phyloP scores from a whole-genome alignment of 2,329 filamentous ascomycete genomes.

The Lasiodiplodia hormozganensis region DNA sequence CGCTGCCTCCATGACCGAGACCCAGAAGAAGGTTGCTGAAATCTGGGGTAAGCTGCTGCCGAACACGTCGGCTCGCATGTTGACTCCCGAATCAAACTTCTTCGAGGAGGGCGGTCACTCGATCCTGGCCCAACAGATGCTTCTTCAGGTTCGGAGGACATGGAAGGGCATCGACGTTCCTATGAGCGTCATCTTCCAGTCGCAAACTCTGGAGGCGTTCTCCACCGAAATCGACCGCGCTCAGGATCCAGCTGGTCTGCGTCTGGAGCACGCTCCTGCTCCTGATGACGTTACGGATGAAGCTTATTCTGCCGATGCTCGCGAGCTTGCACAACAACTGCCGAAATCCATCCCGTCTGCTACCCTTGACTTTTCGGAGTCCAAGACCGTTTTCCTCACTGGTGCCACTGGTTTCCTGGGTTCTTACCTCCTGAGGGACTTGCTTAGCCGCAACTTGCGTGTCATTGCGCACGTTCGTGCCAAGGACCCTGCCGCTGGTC shows the following conservation, averaged over 20 bases:
- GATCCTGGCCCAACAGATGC: constrained; percentile 80
- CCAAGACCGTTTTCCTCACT: constrained; percentile 77
- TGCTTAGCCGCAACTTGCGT: constrained; percentile 69
- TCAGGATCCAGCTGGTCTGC: constrained; percentile 56
- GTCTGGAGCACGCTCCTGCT: constrained; percentile 54
- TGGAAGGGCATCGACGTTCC: constrained; percentile 70
- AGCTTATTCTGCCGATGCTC: constrained; percentile 61
- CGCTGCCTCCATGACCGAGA: constrained; percentile 59
- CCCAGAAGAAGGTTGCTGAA: constrained; percentile 70
- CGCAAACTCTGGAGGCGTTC: constrained; percentile 67
- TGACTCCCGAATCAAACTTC: constrained; percentile 70
- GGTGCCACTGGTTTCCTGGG: constrained; percentile 92
- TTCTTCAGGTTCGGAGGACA: constrained; percentile 71
- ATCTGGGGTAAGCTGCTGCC: constrained; percentile 77
- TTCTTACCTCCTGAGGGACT: constrained; percentile 76
- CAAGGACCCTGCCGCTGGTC: constrained; percentile 64
- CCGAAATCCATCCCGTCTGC: constrained; percentile 47
- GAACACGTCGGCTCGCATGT: constrained; percentile 70
- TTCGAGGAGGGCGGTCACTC: constrained; percentile 84
- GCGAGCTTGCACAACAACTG: constrained; percentile 59
- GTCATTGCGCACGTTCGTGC: constrained; percentile 80
- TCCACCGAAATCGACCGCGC: constrained; percentile 60
- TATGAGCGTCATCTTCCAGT: constrained; percentile 74
- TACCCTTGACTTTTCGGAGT: constrained; percentile 40
- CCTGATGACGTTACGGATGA: constrained; percentile 53